Conservation (phyloP, 805 yeast genomes). For the Candida alai region DNA sequence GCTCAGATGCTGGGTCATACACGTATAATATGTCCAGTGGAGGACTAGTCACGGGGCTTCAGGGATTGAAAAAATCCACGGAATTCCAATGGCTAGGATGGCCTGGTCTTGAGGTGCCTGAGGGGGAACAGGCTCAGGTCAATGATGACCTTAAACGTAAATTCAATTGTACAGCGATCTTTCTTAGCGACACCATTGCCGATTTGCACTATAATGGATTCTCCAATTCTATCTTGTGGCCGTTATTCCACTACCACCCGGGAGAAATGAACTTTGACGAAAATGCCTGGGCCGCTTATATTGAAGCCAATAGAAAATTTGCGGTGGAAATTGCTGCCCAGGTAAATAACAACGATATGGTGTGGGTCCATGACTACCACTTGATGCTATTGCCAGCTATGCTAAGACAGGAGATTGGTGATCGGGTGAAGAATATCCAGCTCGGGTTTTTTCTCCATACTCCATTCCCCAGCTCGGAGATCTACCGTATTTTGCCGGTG, state of each 20-base stretch:
- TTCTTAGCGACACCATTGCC: conserved; percentile 82
- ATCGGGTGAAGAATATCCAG: conserved; percentile 51
- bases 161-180: conserved; percentile 89
- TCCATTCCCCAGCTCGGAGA: conserved; percentile 96
- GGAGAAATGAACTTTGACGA: conserved; percentile 99
- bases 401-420: conserved; percentile 61
- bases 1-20: conserved; percentile 59
- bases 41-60: conserved; percentile 93
- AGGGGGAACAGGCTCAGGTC: conserved; percentile 64
- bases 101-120: conserved; percentile 87
- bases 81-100: conserved; percentile 98
- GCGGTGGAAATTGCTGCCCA: conserved; percentile 68
- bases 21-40: conserved; percentile 93
- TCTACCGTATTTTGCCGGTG: conserved; percentile 92
- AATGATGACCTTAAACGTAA: conserved; percentile 65
- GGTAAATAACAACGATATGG: conserved; percentile 76
- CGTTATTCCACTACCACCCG: conserved; percentile 96
- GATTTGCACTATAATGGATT: conserved; percentile 97
- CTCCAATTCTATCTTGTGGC: conserved; percentile 94
- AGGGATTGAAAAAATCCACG: conserved; percentile 79
- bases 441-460: conserved; percentile 95
- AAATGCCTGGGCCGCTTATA: conserved; percentile 95
- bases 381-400: conserved; percentile 91
- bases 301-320: conserved; percentile 83
- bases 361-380: conserved; percentile 99